Conservation (phyloP, 768 basidiomycete species). For the Kwoniella europaea region DNA sequence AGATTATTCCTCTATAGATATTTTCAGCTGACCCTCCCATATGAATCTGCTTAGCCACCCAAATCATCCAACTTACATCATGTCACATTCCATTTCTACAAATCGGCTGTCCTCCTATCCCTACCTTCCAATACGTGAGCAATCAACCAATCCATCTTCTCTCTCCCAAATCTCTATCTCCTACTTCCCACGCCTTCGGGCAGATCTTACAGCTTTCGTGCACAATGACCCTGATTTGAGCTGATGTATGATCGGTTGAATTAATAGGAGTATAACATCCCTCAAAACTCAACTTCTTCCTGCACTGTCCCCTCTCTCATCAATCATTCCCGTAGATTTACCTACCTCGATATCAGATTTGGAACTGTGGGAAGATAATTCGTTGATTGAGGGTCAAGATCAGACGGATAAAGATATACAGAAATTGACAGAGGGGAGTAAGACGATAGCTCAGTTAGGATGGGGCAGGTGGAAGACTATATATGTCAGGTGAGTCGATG, state of each 20-base stretch:
- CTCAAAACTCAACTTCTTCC: constrained; percentile 44
- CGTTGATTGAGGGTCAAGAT: constrained; percentile 30
- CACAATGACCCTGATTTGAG: too few species aligned
- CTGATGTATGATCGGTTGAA: too few species aligned
- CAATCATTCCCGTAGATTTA: constrained; percentile 14
- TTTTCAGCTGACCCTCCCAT: background rate
- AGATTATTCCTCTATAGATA: background rate
- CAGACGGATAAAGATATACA: constrained; percentile 20
- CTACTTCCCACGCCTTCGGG: too few species aligned
- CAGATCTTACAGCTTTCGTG: too few species aligned
- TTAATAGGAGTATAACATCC: constrained; percentile 30
- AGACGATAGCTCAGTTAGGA: constrained; percentile 26
- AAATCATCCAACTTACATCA: constrained; percentile 42
- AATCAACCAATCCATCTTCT: background rate
- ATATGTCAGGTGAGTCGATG: constrained; percentile 41
- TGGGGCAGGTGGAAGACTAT: constrained; percentile 49
- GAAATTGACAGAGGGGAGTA: constrained; percentile 23
- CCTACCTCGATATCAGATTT: constrained; percentile 34
- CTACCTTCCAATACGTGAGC: constrained; percentile 45
- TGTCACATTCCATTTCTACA: constrained; percentile 48
- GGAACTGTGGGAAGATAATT: constrained; percentile 37
- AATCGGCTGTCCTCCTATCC: constrained; percentile 47
- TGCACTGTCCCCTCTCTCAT: constrained; percentile 37
- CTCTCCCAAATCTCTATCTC: too few species aligned
- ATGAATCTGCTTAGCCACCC: constrained; percentile 37